phyloP scores from a whole-genome alignment of 768 basidiomycete genomes.

The Trametes maxima region DNA sequence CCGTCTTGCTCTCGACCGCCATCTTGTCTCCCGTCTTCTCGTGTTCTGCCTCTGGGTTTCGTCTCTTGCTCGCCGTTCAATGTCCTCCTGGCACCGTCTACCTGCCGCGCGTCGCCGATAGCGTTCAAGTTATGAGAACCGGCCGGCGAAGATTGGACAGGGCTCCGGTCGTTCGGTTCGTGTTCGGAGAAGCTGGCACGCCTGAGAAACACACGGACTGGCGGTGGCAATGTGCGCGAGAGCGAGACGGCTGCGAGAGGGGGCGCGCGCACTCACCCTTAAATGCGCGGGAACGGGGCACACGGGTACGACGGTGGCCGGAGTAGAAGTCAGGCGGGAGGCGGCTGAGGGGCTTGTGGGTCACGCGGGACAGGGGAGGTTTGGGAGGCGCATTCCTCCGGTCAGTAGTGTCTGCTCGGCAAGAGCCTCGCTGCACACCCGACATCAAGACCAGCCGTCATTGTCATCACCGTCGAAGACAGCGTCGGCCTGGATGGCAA shows the following conservation, averaged over 20 bases:
- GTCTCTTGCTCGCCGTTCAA: too few species aligned
- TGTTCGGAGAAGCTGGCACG: too few species aligned
- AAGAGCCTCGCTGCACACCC: too few species aligned
- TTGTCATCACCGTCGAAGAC: too few species aligned
- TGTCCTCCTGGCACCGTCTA: background rate
- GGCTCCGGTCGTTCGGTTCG: background rate
- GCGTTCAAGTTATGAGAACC: background rate
- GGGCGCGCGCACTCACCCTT: background rate
- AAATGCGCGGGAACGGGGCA: background rate
- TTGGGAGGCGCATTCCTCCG: too few species aligned
- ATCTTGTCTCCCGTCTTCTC: background rate
- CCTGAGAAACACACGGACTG: too few species aligned
- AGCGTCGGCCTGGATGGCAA: too few species aligned
- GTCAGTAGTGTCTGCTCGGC: too few species aligned
- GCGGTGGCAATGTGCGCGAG: too few species aligned
- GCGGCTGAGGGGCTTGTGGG: background rate
- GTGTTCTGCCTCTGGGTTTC: background rate
- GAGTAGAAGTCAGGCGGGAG: background rate
- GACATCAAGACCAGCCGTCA: too few species aligned
- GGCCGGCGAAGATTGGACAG: background rate
- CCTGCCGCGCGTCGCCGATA: background rate
- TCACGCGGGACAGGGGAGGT: background rate
- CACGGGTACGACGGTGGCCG: background rate
- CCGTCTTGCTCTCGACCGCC: background rate
- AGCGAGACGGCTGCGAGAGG: background rate